A percentile compares a stretch with the other conserved stretches of the same genome.
These are phyloP conservation scores for Mrakia hoshinonis DNA, from an alignment of 768 basidiomycete species.

Conservation along the genomic window DNA sequence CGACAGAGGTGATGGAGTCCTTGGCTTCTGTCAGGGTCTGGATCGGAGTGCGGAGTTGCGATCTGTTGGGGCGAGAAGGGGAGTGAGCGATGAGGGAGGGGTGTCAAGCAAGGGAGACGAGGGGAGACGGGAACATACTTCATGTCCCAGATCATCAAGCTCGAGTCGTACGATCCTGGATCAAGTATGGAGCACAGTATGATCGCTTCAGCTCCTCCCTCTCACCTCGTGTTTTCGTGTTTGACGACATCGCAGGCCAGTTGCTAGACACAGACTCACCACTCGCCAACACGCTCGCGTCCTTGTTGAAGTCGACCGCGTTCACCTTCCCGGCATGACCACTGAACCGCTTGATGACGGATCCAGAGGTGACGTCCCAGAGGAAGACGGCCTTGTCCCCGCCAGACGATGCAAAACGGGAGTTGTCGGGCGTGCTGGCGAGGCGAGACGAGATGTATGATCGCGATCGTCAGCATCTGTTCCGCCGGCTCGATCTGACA, in stretches of 20 bases:
- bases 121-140: conserved; percentile 13
- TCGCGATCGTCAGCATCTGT: too few relatives aligned
- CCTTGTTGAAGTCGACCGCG: conserved; percentile 61
- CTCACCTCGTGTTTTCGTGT: too few relatives aligned
- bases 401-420: conserved; percentile 83
- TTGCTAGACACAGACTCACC: too few relatives aligned
- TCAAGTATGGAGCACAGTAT: background rate
- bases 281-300: conserved; percentile 46
- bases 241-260: too few relatives aligned
- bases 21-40: conserved; percentile 67
- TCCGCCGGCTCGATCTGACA: background rate
- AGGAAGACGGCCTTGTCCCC: conserved; percentile 87
- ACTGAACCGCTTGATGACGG: conserved; percentile 68
- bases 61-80: conserved; percentile 10
- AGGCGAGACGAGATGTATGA: background rate
- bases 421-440: conserved; percentile 78
- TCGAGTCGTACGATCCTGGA: conserved; percentile 28
- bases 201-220: too few relatives aligned
- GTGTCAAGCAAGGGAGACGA: background rate
- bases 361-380: conserved; percentile 88
- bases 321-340: conserved; percentile 90
- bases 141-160: conserved; percentile 24
- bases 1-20: conserved; percentile 72
- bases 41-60: conserved; percentile 29
- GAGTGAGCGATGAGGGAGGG: background rate